These are phyloP conservation scores for Candida fluviatilis DNA, from an alignment of 805 yeast genomes.

Conservation along the genomic window DNA sequence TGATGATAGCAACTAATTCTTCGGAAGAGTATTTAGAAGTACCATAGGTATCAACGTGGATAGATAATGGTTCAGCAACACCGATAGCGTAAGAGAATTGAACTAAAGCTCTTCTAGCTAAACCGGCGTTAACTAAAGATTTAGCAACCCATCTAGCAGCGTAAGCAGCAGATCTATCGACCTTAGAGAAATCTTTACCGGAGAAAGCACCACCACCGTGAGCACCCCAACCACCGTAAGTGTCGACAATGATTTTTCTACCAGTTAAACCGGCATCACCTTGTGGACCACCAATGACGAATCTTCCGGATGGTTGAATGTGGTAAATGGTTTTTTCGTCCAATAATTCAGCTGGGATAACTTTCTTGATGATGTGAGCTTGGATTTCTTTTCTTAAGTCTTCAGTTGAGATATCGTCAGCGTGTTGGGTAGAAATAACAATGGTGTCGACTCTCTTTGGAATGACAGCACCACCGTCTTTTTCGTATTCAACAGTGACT, in stretches of 20 bases:
- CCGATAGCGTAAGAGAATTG: slow-evolving; percentile 99
- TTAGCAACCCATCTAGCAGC: slow-evolving; percentile 99
- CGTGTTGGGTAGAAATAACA: slow-evolving; percentile 96
- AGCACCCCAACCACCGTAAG: slow-evolving; percentile 99
- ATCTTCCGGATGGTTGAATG: slow-evolving; percentile 99
- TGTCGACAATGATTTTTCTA: slow-evolving; percentile 98
- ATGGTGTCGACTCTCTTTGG: slow-evolving; percentile 97
- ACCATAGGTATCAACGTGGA: slow-evolving; percentile 97
- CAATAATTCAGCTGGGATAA: slow-evolving; percentile 83
- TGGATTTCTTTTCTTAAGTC: slow-evolving; percentile 78
- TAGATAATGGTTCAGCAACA: slow-evolving; percentile 98
- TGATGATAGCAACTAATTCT: slow-evolving; percentile 87
- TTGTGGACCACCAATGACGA: slow-evolving; percentile 99
- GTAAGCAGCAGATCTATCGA: slow-evolving; percentile 99
- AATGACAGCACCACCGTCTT: slow-evolving; percentile 91
- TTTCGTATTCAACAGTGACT: slow-evolving; percentile 94
- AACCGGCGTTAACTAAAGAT: slow-evolving; percentile 90
- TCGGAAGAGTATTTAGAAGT: slow-evolving; percentile 87
- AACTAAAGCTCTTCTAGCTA: slow-evolving; percentile 95
- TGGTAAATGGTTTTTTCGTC: slow-evolving; percentile 96
- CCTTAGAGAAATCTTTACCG: slow-evolving; percentile 99
- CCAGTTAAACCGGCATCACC: slow-evolving; percentile 99
- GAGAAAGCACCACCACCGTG: slow-evolving; percentile 99
- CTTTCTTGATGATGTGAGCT: slow-evolving; percentile 83
- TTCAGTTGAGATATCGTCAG: slow-evolving; percentile 91